phyloP scores from a whole-genome alignment of 345 rosid species.

The Linum tenue region DNA sequence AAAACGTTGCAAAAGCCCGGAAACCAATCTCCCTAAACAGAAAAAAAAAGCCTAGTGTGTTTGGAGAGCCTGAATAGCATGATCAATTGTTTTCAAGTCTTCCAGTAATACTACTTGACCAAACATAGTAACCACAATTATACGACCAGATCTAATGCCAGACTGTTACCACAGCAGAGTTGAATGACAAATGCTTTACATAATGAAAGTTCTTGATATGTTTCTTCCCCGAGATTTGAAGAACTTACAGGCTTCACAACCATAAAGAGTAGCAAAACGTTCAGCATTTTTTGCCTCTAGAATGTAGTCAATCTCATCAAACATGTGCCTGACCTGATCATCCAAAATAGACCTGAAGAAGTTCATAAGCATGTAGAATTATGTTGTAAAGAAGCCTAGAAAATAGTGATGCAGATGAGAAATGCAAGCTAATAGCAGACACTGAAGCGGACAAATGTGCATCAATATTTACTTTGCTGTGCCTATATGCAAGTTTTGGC shows the following conservation, averaged over 20 bases:
- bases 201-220: not conserved
- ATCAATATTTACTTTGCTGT: too few relatives aligned
- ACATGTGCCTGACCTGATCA: slow-evolving; percentile 98
- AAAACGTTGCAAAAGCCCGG: too few relatives aligned
- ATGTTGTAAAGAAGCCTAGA: not conserved
- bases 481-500: too few relatives aligned
- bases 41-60: not conserved
- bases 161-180: too few relatives aligned
- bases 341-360: slow-evolving; percentile 42
- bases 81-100: not conserved
- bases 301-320: slow-evolving; percentile 87
- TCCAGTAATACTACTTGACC: not conserved
- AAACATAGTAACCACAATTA: not conserved
- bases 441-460: not conserved
- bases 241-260: slow-evolving; percentile 43
- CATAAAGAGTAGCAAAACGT: slow-evolving; percentile 74
- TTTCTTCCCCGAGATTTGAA: not conserved
- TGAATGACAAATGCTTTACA: not conserved
- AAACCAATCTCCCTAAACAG: too few relatives aligned
- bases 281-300: slow-evolving; percentile 92
- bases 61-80: not conserved
- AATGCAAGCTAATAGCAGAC: not conserved
- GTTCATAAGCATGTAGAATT: slow-evolving; percentile 29
- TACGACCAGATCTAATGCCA: not conserved
- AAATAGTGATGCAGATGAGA: not conserved